Percentiles rank a stretch among this genome's conserved stretches.
Conservation (phyloP, 805 yeast genomes). For the Candida quercuum region DNA sequence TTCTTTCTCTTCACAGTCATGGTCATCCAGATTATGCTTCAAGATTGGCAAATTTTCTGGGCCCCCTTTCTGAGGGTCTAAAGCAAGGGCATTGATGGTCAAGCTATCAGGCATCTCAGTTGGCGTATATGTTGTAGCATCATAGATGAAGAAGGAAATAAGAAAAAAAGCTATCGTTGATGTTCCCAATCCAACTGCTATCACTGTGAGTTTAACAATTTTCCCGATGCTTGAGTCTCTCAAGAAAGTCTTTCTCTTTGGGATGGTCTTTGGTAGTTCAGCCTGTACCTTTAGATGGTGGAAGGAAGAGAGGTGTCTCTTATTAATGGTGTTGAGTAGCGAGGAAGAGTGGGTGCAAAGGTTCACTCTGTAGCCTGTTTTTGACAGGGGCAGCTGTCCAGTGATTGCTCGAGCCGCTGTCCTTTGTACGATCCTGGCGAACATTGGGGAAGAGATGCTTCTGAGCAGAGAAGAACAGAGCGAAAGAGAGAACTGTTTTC, state of each 20-base stretch:
- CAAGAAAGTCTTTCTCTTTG: conserved; percentile 19
- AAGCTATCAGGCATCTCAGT: conserved; percentile 37
- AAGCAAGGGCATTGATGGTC: conserved; percentile 45
- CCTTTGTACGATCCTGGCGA: too few relatives aligned
- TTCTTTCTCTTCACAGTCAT: conserved; percentile 45
- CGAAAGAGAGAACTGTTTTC: too few relatives aligned
- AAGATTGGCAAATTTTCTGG: conserved; percentile 67
- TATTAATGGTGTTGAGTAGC: too few relatives aligned
- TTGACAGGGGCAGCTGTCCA: too few relatives aligned
- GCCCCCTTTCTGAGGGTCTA: conserved; percentile 56
- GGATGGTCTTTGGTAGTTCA: conserved; percentile 19
- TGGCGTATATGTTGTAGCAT: conserved; percentile 56
- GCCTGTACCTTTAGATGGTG: conserved; percentile 1
- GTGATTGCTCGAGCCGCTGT: too few relatives aligned
- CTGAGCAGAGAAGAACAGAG: too few relatives aligned
- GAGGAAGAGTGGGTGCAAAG: too few relatives aligned
- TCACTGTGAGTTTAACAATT: conserved; percentile 27
- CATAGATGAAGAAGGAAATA: conserved; percentile 54
- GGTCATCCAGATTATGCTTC: conserved; percentile 49
- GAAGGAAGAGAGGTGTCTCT: conserved; percentile 5
- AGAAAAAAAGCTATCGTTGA: conserved; percentile 36
- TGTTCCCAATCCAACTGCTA: conserved; percentile 38
- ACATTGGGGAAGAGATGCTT: too few relatives aligned
- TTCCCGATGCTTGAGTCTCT: conserved; percentile 27
- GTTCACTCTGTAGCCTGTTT: too few relatives aligned